phyloP scores from a whole-genome alignment of 2,329 filamentous ascomycete genomes.

The Aureobasidium pullulans region DNA sequence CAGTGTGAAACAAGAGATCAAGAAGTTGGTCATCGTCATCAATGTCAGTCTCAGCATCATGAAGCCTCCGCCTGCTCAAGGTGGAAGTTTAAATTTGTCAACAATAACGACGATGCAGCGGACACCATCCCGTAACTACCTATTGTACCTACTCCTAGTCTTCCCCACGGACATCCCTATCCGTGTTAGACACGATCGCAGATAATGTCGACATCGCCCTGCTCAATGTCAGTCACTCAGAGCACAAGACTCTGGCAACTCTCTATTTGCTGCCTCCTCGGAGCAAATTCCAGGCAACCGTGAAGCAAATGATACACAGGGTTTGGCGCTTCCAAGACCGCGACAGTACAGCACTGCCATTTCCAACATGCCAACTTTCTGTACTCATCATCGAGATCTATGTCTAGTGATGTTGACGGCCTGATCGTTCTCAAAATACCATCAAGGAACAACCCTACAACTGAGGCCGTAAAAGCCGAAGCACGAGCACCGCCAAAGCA shows the following conservation, averaged over 20 bases:
- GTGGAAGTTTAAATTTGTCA: background rate
- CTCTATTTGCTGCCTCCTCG: background rate
- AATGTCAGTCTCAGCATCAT: background rate
- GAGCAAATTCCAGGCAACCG: background rate
- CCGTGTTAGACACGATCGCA: background rate
- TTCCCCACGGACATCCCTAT: background rate
- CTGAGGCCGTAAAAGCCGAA: background rate
- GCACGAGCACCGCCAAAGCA: background rate
- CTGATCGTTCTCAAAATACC: background rate
- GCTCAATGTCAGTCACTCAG: background rate
- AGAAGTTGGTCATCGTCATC: background rate
- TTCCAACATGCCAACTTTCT: background rate
- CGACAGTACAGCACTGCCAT: background rate
- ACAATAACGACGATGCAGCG: background rate
- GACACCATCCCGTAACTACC: background rate
- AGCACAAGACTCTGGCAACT: background rate
- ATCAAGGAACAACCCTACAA: background rate
- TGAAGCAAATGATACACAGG: background rate
- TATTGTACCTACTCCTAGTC: background rate
- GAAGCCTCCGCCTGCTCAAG: background rate
- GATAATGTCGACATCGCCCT: background rate
- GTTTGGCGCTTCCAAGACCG: background rate
- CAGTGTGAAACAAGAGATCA: background rate
- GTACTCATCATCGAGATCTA: background rate
- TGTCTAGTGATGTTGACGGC: background rate